These are phyloP conservation scores for Arabidopsis thaliana DNA, from an alignment of 345 rosid genomes.

Conservation along the genomic window TAIR10.1 NC_003074.8:4827501-4828000, in stretches of 20 bases:
- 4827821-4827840: conserved; percentile 27
- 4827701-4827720: no score
- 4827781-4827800: conserved; percentile 26
- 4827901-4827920: conserved; percentile 6
- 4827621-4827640: background rate
- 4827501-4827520: background rate
- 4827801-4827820: conserved; percentile 15
- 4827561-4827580: background rate
- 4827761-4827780: conserved; percentile 36
- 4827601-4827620: background rate
- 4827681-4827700: no score
- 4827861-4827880: conserved; percentile 30
- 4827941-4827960: conserved; percentile 25
- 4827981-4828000: conserved; percentile 33
- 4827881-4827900: no score
- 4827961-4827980: conserved; percentile 24
- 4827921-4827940: conserved; percentile 25
- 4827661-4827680: background rate
- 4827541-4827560: background rate
- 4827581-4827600: no score
- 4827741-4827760: conserved; percentile 11
- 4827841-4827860: conserved; percentile 20
- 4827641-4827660: background rate
- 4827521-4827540: background rate
- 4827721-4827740: background rate